A percentile compares a stretch with the other conserved stretches of the same genome.
Evolutionary conservation across 2,329 filamentous ascomycete species (phyloP).

Genomic region (Calonectria fujianensis): DNA sequence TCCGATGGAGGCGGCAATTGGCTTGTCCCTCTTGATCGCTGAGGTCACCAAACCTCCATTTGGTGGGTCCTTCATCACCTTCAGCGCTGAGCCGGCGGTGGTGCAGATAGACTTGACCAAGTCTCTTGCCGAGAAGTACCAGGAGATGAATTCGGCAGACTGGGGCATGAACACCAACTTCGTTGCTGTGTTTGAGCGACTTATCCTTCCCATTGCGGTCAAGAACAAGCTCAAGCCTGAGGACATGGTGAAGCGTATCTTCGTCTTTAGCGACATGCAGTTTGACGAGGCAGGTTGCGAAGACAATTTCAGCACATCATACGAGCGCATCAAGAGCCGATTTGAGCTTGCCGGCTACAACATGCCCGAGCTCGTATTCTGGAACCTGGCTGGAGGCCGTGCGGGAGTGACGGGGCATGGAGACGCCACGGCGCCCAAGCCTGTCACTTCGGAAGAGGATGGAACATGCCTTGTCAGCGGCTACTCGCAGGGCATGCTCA

Average conservation of each 20-base stretch:
- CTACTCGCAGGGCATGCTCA: conserved; percentile 75
- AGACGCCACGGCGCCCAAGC: conserved; percentile 66
- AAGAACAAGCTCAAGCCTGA: conserved; percentile 69
- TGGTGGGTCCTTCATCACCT: conserved; percentile 73
- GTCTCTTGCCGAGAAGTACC: conserved; percentile 65
- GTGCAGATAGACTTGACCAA: conserved; percentile 62
- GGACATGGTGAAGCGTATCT: conserved; percentile 77
- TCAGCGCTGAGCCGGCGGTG: conserved; percentile 65
- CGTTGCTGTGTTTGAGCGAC: conserved; percentile 70
- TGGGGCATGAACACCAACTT: conserved; percentile 72
- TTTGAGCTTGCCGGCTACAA: conserved; percentile 72
- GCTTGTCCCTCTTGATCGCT: conserved; percentile 73
- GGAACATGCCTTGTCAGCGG: conserved; percentile 72
- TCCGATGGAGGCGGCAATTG: conserved; percentile 73
- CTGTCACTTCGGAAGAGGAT: conserved; percentile 65
- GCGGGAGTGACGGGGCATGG: conserved; percentile 51
- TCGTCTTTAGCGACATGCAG: conserved; percentile 78
- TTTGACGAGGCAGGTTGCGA: conserved; percentile 65
- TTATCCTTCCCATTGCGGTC: conserved; percentile 73
- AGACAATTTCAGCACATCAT: conserved; percentile 65
- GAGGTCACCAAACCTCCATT: conserved; percentile 73
- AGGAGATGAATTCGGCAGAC: conserved; percentile 50
- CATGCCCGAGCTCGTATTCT: conserved; percentile 76
- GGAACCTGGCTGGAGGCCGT: conserved; percentile 72
- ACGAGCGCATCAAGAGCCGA: conserved; percentile 67